Base-by-base conservation (phyloP, 768 basidiomycete species). In the Phanerochaete sordida region DNA sequence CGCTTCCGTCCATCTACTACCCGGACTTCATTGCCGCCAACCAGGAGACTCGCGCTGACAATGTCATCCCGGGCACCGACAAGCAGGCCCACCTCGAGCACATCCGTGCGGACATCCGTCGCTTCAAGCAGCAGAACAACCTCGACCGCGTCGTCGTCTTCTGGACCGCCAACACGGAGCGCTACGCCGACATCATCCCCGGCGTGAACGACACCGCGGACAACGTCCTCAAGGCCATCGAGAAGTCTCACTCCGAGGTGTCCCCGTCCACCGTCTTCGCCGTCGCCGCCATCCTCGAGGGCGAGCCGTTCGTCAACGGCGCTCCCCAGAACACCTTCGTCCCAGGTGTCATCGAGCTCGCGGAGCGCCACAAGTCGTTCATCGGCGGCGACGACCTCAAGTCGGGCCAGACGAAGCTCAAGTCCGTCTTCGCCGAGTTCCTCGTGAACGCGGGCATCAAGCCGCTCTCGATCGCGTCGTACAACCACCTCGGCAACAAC, bases 301-400 rank as follows among this genome's bases (percentile, higher is more conserved):
- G 90, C 58, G 86, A 89, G 70, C 94, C 96, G 21, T 99, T 95
- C 81, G 84, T 98, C 70, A 98, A 98, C 70, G 96, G 96, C 52
- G 95, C 96, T 11, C 96, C 96, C 6, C 95, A 98, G 82, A 99
- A 99, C 83, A 97, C 96, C 3, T 98, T 98, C 67, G 95, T 99
- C 26, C 96, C 96, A 0, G 96, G 96, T 64, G 88, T 89, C 67
- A 90, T 99, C 69, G 84, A 86, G 66, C 90, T 99, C 64, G 93
- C 96, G 44, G 96, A 98, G 79, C 83, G 87, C 63, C 76, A 90
- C 67, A 79, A 87, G 68, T 88, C 92, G 7, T 98, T 98, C 82
- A 97, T 99, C 67, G 96, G 93, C 48, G 95, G 96, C 35, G 96
- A 98, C 70, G 96, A 98, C 72, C 88, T 98, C 75, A 98, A 98